Base-by-base conservation (phyloP, 768 basidiomycete species). In the Tulasnella sp. region DNA sequence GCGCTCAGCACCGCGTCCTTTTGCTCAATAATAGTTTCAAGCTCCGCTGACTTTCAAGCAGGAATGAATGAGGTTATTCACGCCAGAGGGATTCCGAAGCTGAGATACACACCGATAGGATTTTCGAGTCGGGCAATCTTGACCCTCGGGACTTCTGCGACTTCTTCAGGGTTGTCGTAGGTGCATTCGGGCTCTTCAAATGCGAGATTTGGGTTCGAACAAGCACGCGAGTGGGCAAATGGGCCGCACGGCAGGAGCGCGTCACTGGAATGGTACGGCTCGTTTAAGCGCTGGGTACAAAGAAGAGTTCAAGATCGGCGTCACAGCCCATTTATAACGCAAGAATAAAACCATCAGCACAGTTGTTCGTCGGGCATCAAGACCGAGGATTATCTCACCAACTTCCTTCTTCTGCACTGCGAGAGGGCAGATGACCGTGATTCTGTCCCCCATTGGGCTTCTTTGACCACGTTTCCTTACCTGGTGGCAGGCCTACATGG, bases 151-250 rank as follows among this genome's bases (percentile, higher is more conserved):
- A 38, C 78, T 46, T 74, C 42, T 6, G 71, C 78, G 44, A 72
- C 44, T 44, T 79, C 78, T 38, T 79, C 73, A 9, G 71, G 78
- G 44, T 79, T 58, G 71, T 79, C 78, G 39, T 79, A 79, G n/a
- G 73, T 42, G 48, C 78, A 79, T 16, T 79, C 78, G 16, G 52
- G 71, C 24, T 44, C 71, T 27, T 73, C 27, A n/a, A 18, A 14
- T 9, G 78, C 48, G 12, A 68, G 36, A 6, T n/a, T 24, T 31
- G 78, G 78, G 7, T 79, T 34, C 18, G 76, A 46, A 39, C 71
- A 27, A 42, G 44, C 44, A 34, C 74, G 73, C 36, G 71, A 79
- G 42, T 39, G 27, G 27, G 46, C 7, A 34, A 71, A 79, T 21
- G 78, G 40, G 3, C 71, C 73, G 38, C 78, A 79, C n/a, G 78